Evolutionary conservation across 371 early-diverging fungal genomes (phyloP).

Genomic region (Cokeromyces recurvatus): DNA sequence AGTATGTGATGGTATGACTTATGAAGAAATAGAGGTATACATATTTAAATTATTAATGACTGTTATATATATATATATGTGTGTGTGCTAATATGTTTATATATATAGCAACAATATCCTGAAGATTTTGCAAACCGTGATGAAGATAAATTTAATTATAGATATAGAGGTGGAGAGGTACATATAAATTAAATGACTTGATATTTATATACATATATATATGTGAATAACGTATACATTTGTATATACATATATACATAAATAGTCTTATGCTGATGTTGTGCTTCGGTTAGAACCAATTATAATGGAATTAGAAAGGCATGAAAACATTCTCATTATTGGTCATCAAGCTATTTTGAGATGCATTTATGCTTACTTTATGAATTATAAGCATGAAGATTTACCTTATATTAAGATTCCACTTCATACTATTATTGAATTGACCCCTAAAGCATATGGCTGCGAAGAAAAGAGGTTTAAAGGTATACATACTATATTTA

Average conservation of each 20-base stretch:
- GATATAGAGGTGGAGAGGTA: constrained; percentile 92
- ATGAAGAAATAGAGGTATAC: constrained; percentile 91
- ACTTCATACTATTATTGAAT: constrained; percentile 92
- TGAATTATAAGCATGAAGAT: constrained; percentile 87
- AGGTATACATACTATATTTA: constrained; percentile 17
- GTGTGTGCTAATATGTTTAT: too few relatives aligned
- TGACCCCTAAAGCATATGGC: constrained; percentile 96
- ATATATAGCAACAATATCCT: constrained; percentile 68
- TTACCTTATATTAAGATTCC: constrained; percentile 97
- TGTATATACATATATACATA: too few relatives aligned
- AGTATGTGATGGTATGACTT: constrained; percentile 97
- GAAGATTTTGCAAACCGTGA: constrained; percentile 91
- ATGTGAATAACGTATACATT: too few relatives aligned
- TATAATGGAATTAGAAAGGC: constrained; percentile 97
- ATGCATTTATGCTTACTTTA: constrained; percentile 92
- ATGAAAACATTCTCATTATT: constrained; percentile 93
- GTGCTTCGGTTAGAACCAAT: constrained; percentile 65
- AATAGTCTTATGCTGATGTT: constrained; percentile 71
- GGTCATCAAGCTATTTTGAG: constrained; percentile 94
- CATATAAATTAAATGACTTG: background rate
- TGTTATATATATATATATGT: background rate
- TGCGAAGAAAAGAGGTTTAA: constrained; percentile 88
- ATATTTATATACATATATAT: too few relatives aligned
- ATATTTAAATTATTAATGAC: constrained; percentile 1
- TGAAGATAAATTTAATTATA: constrained; percentile 91